Conservation (phyloP, 1,139 yeast species). For the Blastobotrys apis region DNA sequence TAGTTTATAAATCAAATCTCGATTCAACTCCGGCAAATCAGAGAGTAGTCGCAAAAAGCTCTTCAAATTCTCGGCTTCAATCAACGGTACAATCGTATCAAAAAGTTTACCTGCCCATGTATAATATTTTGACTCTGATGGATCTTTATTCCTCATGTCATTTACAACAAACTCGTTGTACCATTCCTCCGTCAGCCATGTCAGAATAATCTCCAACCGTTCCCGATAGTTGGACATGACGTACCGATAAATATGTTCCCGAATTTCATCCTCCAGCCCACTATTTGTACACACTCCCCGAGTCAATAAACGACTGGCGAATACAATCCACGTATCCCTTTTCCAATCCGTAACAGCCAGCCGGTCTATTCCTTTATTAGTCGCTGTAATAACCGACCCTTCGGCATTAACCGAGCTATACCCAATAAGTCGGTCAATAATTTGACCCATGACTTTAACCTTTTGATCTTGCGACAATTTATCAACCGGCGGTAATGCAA, state of each 20-base stretch:
- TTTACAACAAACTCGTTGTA: conserved; percentile 53
- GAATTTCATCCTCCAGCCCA: conserved; percentile 37
- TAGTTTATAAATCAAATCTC: conserved; percentile 56
- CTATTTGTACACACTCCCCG: conserved; percentile 52
- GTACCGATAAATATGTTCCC: conserved; percentile 68
- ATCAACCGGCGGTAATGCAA: conserved; percentile 55
- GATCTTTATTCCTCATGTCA: conserved; percentile 15
- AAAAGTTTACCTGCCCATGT: conserved; percentile 69
- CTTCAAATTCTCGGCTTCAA: conserved; percentile 76
- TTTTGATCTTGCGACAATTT: conserved; percentile 25
- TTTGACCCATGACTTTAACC: conserved; percentile 25
- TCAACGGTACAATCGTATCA: conserved; percentile 76
- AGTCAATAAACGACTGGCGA: conserved; percentile 75
- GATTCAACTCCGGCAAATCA: conserved; percentile 75
- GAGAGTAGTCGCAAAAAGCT: conserved; percentile 76
- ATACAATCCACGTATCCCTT: conserved; percentile 68
- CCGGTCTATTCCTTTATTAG: conserved; percentile 31
- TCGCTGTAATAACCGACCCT: conserved; percentile 23
- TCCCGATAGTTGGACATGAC: conserved; percentile 69
- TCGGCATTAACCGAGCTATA: conserved; percentile 25
- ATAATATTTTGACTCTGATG: conserved; percentile 27
- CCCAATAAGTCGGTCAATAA: conserved; percentile 30
- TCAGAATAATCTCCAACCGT: conserved; percentile 72
- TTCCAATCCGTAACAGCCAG: conserved; percentile 50
- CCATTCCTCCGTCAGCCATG: conserved; percentile 98